These are phyloP conservation scores for Saprolegnia diclina DNA, from an alignment of 352 stramenopile genomes.

Conservation along the genomic window DNA sequence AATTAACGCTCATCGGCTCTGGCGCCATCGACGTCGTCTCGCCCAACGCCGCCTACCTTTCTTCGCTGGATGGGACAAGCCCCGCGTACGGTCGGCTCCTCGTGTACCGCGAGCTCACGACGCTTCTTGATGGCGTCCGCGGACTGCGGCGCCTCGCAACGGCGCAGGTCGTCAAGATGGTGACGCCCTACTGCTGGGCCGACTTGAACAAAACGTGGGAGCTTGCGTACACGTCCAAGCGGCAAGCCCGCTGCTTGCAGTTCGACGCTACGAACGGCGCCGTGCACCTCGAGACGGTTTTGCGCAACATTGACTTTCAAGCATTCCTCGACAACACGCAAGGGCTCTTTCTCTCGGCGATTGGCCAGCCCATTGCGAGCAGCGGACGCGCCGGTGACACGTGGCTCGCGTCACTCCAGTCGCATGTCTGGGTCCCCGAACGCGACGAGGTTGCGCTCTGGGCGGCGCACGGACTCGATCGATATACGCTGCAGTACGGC, in stretches of 20 bases:
- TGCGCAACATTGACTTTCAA: conserved; percentile 15
- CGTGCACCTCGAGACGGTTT: conserved; percentile 1
- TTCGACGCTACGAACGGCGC: not conserved
- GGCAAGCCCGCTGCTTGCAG: conserved; percentile 1
- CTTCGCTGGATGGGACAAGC: not conserved
- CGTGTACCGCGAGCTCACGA: not conserved
- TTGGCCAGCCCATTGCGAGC: conserved; percentile 6
- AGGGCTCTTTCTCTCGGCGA: not conserved
- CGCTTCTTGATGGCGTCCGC: not conserved
- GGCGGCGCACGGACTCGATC: not conserved
- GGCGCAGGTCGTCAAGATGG: not conserved
- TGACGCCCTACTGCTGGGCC: conserved; percentile 9
- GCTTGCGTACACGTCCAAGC: not conserved
- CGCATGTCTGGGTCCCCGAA: not conserved
- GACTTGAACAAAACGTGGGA: conserved; percentile 9
- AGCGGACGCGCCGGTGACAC: not conserved
- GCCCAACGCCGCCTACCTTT: not conserved
- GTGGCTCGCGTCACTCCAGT: not conserved
- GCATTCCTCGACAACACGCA: not conserved
- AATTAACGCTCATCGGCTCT: not conserved
- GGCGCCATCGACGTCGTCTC: not conserved
- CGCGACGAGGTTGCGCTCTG: conserved; percentile 10
- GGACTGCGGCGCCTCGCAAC: not conserved
- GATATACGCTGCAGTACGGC: conserved; percentile 1
- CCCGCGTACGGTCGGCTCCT: not conserved